Evolutionary conservation across 495 filamentous ascomycete species (phyloP).

Genomic region (Penicillium malachiteum): DNA sequence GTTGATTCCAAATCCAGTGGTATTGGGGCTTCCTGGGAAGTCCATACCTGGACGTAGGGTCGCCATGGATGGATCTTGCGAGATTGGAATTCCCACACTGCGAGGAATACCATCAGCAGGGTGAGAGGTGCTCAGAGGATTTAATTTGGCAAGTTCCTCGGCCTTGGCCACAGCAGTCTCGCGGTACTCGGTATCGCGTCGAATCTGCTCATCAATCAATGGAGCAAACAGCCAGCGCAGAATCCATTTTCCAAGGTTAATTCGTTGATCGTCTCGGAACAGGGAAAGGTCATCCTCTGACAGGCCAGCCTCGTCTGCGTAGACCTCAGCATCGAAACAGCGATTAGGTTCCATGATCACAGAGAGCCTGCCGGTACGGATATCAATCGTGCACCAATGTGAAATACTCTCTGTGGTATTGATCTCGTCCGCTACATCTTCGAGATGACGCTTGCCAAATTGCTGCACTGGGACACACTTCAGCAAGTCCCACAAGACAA

Average conservation of each 20-base stretch:
- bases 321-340: constrained; percentile 97
- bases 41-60: constrained; percentile 69
- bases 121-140: constrained; percentile 55
- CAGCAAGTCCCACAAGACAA: constrained; percentile 93
- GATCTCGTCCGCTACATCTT: constrained; percentile 84
- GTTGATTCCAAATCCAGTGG: constrained; percentile 61
- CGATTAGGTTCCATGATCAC: constrained; percentile 92
- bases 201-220: constrained; percentile 85
- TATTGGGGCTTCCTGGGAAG: constrained; percentile 52
- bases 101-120: constrained; percentile 60
- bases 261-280: constrained; percentile 91
- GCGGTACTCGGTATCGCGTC: constrained; percentile 72
- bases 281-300: constrained; percentile 61
- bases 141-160: constrained; percentile 53
- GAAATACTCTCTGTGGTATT: constrained; percentile 87
- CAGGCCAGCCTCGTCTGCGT: constrained; percentile 80
- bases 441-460: constrained; percentile 90
- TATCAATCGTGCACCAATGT: constrained; percentile 94
- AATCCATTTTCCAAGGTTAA: constrained; percentile 97
- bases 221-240: constrained; percentile 88
- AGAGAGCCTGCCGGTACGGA: constrained; percentile 83
- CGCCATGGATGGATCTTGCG: constrained; percentile 44
- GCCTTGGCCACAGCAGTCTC: constrained; percentile 60
- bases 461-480: constrained; percentile 81
- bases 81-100: constrained; percentile 45